A percentile compares a stretch with the other conserved stretches of the same genome.
Conservation (phyloP, 148 eudicot species). For the Heliosperma pusillum region DNA sequence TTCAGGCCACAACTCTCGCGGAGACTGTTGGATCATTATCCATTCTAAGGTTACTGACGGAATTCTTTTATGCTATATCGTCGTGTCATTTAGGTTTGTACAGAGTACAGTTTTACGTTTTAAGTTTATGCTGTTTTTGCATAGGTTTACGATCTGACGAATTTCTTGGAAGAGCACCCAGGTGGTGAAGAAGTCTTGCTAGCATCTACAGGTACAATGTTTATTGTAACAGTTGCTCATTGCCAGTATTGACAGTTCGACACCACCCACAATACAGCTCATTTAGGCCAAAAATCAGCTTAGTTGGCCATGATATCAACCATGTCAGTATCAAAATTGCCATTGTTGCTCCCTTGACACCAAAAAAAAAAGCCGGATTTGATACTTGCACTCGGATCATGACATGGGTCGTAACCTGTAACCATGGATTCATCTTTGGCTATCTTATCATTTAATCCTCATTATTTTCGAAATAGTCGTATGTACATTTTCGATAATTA, state of each 20-base stretch:
- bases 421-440: too few species aligned
- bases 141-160: constrained; percentile 49
- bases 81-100: background rate
- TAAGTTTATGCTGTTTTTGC: background rate
- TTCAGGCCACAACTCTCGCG: constrained; percentile 4
- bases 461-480: too few species aligned
- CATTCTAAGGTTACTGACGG: constrained; percentile 1
- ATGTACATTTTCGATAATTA: too few species aligned
- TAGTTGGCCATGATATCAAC: too few species aligned
- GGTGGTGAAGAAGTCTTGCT: constrained; percentile 55
- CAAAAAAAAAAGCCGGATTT: too few species aligned
- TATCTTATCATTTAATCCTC: too few species aligned
- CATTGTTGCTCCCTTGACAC: too few species aligned
- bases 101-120: too few species aligned
- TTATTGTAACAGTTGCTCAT: background rate
- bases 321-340: too few species aligned
- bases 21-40: constrained; percentile 10
- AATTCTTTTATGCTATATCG: background rate
- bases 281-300: too few species aligned
- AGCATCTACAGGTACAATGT: constrained; percentile 35
- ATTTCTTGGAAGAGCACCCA: constrained; percentile 50
- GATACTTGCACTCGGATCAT: background rate
- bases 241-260: too few species aligned
- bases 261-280: too few species aligned
- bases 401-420: background rate